Evolutionary conservation across 257 asterid species (phyloP).

Genomic region (Eustoma russellianum): DNA sequence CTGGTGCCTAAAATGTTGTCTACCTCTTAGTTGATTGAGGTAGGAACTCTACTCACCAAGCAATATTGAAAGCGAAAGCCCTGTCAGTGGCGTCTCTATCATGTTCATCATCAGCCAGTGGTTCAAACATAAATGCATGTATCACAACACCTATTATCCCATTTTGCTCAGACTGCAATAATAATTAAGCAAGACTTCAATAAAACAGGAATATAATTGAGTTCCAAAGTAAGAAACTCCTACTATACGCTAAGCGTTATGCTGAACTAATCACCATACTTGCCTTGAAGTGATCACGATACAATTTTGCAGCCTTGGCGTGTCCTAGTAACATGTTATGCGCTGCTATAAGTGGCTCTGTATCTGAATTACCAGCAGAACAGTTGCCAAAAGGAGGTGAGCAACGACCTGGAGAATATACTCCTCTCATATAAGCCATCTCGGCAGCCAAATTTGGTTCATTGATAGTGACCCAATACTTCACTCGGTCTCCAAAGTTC

Average conservation of each 20-base stretch:
- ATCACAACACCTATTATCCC: conserved; percentile 39
- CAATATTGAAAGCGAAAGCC: too few relatives aligned
- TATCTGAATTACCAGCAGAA: conserved; percentile 58
- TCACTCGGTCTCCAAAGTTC: conserved; percentile 58
- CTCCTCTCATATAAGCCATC: conserved; percentile 36
- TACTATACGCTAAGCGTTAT: not conserved
- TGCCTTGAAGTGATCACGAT: conserved; percentile 44
- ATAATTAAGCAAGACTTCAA: not conserved
- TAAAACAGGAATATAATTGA: not conserved
- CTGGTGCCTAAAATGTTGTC: too few relatives aligned
- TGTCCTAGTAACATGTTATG: conserved; percentile 64
- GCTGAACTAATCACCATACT: conserved; percentile 4
- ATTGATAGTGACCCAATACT: conserved; percentile 62
- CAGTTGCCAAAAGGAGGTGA: conserved; percentile 46
- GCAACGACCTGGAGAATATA: conserved; percentile 35
- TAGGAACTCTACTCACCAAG: too few relatives aligned
- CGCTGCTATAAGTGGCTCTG: conserved; percentile 33
- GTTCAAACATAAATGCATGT: conserved; percentile 45
- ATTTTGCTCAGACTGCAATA: conserved; percentile 34
- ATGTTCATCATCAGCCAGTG: conserved; percentile 26
- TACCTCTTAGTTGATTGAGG: too few relatives aligned
- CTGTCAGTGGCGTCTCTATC: conserved; percentile 41
- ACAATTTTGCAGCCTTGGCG: conserved; percentile 55
- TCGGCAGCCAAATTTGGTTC: conserved; percentile 51
- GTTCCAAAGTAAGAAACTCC: too few relatives aligned